Evolutionary conservation across 2,329 filamentous ascomycete species (phyloP).

Genomic region (Fusarium austroafricanum): DNA sequence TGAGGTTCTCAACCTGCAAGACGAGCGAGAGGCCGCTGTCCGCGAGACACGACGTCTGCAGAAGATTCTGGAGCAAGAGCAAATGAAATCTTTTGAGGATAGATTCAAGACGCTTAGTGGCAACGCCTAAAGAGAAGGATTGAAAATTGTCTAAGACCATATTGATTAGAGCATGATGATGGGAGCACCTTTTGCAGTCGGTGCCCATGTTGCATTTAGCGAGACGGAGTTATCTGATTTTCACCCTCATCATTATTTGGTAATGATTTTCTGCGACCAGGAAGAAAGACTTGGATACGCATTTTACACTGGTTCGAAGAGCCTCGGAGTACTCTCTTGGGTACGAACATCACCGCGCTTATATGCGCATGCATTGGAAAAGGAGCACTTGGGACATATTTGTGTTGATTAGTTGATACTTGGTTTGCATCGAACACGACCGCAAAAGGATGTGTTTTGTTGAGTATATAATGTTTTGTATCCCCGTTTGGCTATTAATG

Average conservation of each 20-base stretch:
- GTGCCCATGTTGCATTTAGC: constrained; percentile 52
- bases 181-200: constrained; percentile 23
- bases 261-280: constrained; percentile 28
- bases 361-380: constrained; percentile 33
- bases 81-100: constrained; percentile 62
- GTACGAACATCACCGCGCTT: constrained; percentile 21
- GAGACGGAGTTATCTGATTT: constrained; percentile 52
- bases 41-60: constrained; percentile 77
- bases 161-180: constrained; percentile 22
- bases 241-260: constrained; percentile 38
- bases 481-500: constrained; percentile 28
- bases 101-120: constrained; percentile 52
- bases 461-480: constrained; percentile 48
- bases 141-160: constrained; percentile 12
- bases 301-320: constrained; percentile 17
- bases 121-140: constrained; percentile 36
- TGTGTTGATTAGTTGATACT: constrained; percentile 8
- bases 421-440: constrained; percentile 28
- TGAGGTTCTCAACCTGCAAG: constrained; percentile 83
- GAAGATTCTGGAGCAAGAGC: constrained; percentile 72
- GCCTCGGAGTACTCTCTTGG: constrained; percentile 30
- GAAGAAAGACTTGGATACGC: constrained; percentile 14
- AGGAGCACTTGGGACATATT: constrained; percentile 26
- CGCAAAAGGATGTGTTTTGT: constrained; percentile 21
- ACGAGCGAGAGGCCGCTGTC: constrained; percentile 78